Base-by-base conservation (phyloP, 306 rosid genomes). In the Vigna radiata region DNA sequence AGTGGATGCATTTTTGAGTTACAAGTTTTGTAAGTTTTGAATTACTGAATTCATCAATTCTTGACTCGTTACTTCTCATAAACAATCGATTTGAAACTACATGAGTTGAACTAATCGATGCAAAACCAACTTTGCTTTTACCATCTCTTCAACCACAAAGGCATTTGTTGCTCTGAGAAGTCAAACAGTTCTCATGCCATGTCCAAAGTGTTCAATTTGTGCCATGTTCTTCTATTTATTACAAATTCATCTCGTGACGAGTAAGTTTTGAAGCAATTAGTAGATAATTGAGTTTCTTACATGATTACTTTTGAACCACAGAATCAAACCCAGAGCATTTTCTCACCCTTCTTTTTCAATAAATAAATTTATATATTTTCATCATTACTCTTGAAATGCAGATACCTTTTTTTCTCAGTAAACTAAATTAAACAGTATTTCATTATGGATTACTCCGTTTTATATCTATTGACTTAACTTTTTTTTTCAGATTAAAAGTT, bases 1-100 rank as follows among this genome's bases (percentile, higher is more conserved):
- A 71, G 81, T 50, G 19, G 79, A 84, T 84, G 87, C 84, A 81
- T 75, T 86, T 88, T 87, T 85, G 80, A 70, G 72, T 63, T 68
- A 36, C 65, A 52, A 53, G 4, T 62, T 68, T 59, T 55, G 29
- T 23, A 48, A 65, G 75, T 83, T 86, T 86, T 86, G 83, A 75
- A 78, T 43, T 50, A 15, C 70, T 27, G 8, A 31, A 60, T 72
- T 72, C 52, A 4, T 67, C 68, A 21, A 47, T 71, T 72, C 47
- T 75, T 66, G 63, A 50, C 12, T 13, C 12, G 2, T 68, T 70
- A 59, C 29, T 41, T 58, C 43, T 48, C 36, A 50, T 54, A 54
- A 50, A n/a, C 18, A 14, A 52, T 70, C 27, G 3, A 33, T 31
- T 43, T 41, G 14, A 36, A 56, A 0, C 68, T 41, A 27, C 5